Conservation (phyloP, 2,329 filamentous ascomycete genomes). For the Aspergillus quadricinctus region DNA sequence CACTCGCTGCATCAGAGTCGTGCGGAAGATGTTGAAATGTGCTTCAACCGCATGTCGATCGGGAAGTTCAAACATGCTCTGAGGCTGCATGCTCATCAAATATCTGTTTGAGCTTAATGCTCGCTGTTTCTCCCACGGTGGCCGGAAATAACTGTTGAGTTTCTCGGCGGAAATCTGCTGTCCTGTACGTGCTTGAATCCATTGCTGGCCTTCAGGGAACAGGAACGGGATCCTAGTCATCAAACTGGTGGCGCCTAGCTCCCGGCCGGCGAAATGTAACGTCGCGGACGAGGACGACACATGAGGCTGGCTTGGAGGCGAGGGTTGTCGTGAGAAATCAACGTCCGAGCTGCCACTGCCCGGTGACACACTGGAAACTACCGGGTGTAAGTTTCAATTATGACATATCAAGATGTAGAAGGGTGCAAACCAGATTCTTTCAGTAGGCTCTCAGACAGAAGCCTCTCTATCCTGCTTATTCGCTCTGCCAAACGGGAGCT, state of each 20-base stretch:
- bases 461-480: conserved; percentile 39
- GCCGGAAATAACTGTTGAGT: conserved; percentile 18
- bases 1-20: conserved; percentile 38
- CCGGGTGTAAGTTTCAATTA: conserved; percentile 3
- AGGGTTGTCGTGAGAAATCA: background rate
- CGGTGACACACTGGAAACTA: conserved; percentile 17
- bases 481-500: conserved; percentile 33
- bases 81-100: conserved; percentile 17
- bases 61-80: conserved; percentile 33
- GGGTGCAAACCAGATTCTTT: conserved; percentile 18
- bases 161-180: conserved; percentile 30
- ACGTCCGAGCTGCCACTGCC: conserved; percentile 3
- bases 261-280: conserved; percentile 47
- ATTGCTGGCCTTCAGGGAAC: conserved; percentile 45
- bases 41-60: conserved; percentile 26
- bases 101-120: conserved; percentile 18
- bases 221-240: conserved; percentile 50
- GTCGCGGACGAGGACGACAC: conserved; percentile 31
- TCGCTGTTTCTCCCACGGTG: conserved; percentile 35
- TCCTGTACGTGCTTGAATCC: conserved; percentile 47
- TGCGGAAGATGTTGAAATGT: conserved; percentile 28
- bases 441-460: conserved; percentile 30
- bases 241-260: conserved; percentile 46
- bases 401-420: background rate
- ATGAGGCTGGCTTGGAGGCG: conserved; percentile 10